Evolutionary conservation across 2,329 filamentous ascomycete genomes (phyloP), one percentile per base, ranked within the genome.

Genomic region (Xylaria hypoxylon): DNA sequence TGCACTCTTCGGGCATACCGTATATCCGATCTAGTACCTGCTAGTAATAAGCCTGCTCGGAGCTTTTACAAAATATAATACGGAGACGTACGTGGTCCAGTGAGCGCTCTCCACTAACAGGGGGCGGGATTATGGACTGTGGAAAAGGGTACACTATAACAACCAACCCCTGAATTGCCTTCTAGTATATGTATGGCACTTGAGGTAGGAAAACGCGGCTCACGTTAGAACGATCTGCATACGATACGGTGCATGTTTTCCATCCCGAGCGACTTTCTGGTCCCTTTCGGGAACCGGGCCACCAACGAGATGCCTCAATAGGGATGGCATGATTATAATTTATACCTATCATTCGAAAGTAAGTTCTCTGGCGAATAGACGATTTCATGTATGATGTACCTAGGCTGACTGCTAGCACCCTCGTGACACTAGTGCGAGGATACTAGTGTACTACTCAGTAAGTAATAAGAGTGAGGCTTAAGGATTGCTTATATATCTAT

Each of bases 11-110:
- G 11, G 19, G 15, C n/a, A 40, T 8, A 22, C 52, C 10, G 35
- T 42, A 26, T 42, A 38, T 35, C 24, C 42, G 33, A 13, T n/a
- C 17, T 33, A 17, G 15, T 59, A n/a, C n/a, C n/a, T n/a, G n/a
- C 33, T 48, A 33, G 24, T 50, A 24, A 15, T 60, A 42, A 59
- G 59, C 52, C 44, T 42, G 52, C 33, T 35, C 42, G 42, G 38
- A 45, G 42, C 56, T 58, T 42, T 66, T 66, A 60, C 44, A 61
- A 35, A 35, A 51, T 57, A 56, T 13, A 47, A 44, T 40, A 42
- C 35, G 24, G 44, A 59, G 47, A 44, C 52, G 51, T 59, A 64
- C 55, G 56, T 67, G 61, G 47, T 57, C 64, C 57, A 61, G 51
- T 53, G 42, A 24, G 19, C 62, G 47, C 57, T 13, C 38, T n/a